phyloP scores from a whole-genome alignment of 1,284 basidiomycete species.

The Xerocomus amazonicus region DNA sequence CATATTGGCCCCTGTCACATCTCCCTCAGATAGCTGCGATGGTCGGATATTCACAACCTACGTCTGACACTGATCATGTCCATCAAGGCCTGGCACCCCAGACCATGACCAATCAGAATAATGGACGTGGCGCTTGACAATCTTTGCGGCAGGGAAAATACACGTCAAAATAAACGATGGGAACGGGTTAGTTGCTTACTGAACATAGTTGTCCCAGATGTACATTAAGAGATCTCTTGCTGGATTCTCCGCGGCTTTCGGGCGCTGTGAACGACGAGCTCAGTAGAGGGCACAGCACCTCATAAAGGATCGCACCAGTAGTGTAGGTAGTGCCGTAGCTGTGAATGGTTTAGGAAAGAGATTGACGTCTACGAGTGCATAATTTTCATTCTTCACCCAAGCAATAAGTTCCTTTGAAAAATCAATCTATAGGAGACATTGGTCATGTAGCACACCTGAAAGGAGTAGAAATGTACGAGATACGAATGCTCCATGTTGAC shows the following conservation, averaged over 20 bases:
- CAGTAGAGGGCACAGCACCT: background rate
- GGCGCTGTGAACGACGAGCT: conserved; percentile 16
- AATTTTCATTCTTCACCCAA: conserved; percentile 68
- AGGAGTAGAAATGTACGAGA: conserved; percentile 48
- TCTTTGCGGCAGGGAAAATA: conserved; percentile 36
- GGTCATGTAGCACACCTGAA: background rate
- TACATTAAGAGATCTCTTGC: conserved; percentile 67
- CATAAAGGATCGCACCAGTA: conserved; percentile 30
- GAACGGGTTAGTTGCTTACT: conserved; percentile 46
- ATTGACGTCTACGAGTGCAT: conserved; percentile 85
- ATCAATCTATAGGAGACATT: conserved; percentile 62
- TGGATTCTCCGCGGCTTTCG: conserved; percentile 28
- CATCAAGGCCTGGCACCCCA: conserved; percentile 74
- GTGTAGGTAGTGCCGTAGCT: conserved; percentile 30
- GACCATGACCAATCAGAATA: conserved; percentile 84
- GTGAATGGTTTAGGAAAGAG: conserved; percentile 65
- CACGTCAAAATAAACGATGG: background rate
- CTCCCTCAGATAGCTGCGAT: conserved; percentile 4
- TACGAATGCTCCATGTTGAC: conserved; percentile 78
- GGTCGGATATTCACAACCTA: conserved; percentile 34
- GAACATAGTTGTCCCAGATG: conserved; percentile 94
- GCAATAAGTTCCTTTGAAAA: conserved; percentile 75
- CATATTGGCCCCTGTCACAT: conserved; percentile 43
- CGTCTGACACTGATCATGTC: conserved; percentile 69
- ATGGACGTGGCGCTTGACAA: conserved; percentile 69